These are phyloP conservation scores for Quercus ilex DNA, from an alignment of 306 rosid genomes.

Conservation along the genomic window DNA sequence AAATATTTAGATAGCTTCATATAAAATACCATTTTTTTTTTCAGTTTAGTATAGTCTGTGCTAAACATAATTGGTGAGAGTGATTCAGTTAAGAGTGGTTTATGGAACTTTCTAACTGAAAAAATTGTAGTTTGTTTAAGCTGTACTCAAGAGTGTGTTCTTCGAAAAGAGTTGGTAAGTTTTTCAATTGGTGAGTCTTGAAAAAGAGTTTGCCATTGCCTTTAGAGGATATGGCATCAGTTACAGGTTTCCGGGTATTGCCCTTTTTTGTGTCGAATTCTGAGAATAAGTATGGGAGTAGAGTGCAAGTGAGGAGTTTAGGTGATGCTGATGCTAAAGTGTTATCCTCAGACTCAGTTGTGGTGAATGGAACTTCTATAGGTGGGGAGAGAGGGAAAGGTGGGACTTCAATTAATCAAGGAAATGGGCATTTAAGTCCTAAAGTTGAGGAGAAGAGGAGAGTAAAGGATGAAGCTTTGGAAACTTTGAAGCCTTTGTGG, in stretches of 20 bases:
- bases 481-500: conserved; percentile 57
- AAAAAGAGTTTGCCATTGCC: background rate
- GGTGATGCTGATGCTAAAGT: conserved; percentile 24
- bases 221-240: conserved; percentile 43
- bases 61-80: background rate
- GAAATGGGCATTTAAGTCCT: conserved; percentile 25
- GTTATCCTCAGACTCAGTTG: conserved; percentile 36
- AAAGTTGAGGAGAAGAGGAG: conserved; percentile 11
- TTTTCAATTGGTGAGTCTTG: background rate
- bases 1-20: no score
- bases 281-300: conserved; percentile 10
- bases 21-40: no score
- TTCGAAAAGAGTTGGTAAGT: background rate
- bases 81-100: background rate
- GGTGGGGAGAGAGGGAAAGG: conserved; percentile 30
- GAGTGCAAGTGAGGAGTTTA: conserved; percentile 30
- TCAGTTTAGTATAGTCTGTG: no score
- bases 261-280: conserved; percentile 21
- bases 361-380: conserved; percentile 36
- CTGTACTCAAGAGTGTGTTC: background rate
- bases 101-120: background rate
- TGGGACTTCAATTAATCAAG: conserved; percentile 27
- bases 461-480: conserved; percentile 4
- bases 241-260: conserved; percentile 30
- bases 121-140: background rate